These are phyloP conservation scores for Leishmania gerbilli DNA, from an alignment of 208 protist species.

Conservation along the genomic window DNA sequence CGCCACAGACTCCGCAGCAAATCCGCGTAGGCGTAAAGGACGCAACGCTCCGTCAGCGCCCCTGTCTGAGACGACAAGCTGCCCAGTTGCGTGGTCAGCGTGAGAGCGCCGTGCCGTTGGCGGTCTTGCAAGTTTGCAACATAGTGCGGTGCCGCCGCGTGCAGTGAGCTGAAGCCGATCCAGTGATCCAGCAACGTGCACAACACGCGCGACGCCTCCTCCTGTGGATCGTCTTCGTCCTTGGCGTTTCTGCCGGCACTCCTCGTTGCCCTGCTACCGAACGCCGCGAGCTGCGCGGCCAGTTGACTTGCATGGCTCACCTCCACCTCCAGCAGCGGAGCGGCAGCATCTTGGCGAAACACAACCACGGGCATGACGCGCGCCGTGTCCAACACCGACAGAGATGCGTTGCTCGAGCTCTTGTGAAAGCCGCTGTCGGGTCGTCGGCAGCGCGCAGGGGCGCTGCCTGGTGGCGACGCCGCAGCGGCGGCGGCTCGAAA, in stretches of 20 bases:
- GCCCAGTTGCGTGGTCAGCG: background rate
- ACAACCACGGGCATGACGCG: slow-evolving; percentile 23
- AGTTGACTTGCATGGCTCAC: slow-evolving; percentile 16
- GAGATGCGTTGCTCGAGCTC: background rate
- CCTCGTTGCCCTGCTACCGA: background rate
- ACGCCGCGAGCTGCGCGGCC: slow-evolving; percentile 10
- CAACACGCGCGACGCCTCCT: slow-evolving; percentile 1
- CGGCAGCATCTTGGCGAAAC: slow-evolving; percentile 13
- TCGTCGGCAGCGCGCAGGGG: background rate
- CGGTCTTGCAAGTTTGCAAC: slow-evolving; percentile 8
- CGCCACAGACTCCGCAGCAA: slow-evolving; percentile 15
- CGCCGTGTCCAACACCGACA: slow-evolving; percentile 9
- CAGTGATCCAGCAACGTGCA: slow-evolving; percentile 13
- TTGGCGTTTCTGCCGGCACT: background rate
- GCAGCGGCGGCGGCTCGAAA: background rate
- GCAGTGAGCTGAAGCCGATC: slow-evolving; percentile 13
- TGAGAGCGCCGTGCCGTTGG: background rate
- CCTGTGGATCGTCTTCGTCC: background rate
- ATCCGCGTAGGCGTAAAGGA: slow-evolving; percentile 18
- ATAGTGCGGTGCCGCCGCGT: background rate
- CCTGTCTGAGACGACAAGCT: background rate
- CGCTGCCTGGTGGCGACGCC: background rate
- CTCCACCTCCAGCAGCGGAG: slow-evolving; percentile 27
- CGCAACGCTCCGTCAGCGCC: slow-evolving; percentile 15
- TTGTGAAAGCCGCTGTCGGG: background rate